Evolutionary conservation across 371 early-diverging fungal genomes (phyloP), one percentile per base, ranked within the genome.

Genomic region (Coemansia sp.): DNA sequence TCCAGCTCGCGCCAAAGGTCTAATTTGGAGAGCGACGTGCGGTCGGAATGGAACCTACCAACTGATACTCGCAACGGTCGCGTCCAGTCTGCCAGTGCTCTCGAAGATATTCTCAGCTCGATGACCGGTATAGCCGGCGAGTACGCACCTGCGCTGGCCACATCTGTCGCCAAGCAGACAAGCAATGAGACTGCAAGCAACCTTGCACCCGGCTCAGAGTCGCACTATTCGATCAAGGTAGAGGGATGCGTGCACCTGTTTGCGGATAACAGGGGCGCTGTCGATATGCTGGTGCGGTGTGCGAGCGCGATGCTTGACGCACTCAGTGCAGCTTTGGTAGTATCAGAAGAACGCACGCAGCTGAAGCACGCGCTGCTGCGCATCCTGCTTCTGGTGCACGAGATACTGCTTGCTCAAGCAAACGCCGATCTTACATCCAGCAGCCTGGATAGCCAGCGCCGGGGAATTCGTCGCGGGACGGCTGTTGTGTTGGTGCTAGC

Each of bases 211-310:
- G 32, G 14, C 32, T 9, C 32, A 3, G 14, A 5, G 5, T 32
- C 11, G 50, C 13, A 31, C 3, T 32, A 30, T 5, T 30, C 31
- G n/a, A 3, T 68, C 16, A 26, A 56, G 6, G 13, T 30, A n/a
- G 26, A 8, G 32, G 54, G 58, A 20, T 68, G 58, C 35, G 40
- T 35, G 13, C 38, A 16, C 34, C 16, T 35, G 4, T 26, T 68
- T 20, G 48, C 16, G 4, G 71, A 16, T 14, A 71, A 73, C 26
- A 2, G 26, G 5, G 62, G 58, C 51, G 31, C 40, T 2, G 40
- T 73, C 31, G 72, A 73, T 10, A 31, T 71, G 54, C 49, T 73
- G 14, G 35, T 57, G 9, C 57, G 62, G 9, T 61, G 45, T 40
- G 34, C 40, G 35, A 51, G 39, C 16, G 34, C 14, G 8, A 43